phyloP scores from a whole-genome alignment of 306 rosid genomes.

The Alnus glutinosa region DNA sequence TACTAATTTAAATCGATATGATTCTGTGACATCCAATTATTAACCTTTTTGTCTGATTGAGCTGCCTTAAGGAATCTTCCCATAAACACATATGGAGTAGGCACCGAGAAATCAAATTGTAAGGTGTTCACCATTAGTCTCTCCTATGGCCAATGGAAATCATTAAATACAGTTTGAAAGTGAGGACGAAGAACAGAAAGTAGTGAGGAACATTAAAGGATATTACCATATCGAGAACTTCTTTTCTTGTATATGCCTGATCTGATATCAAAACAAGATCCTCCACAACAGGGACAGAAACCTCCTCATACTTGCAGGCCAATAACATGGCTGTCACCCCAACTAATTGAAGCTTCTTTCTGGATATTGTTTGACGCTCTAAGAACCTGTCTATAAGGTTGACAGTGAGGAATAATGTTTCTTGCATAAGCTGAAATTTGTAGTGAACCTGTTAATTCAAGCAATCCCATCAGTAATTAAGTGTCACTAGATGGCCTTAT shows the following conservation, averaged over 20 bases:
- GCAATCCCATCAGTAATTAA: not conserved
- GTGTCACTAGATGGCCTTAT: not conserved
- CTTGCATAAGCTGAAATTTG: slow-evolving; percentile 48
- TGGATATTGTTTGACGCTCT: slow-evolving; percentile 34
- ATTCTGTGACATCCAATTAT: not conserved
- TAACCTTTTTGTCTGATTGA: slow-evolving; percentile 40
- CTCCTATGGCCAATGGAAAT: slow-evolving; percentile 30
- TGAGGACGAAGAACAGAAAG: slow-evolving; percentile 2
- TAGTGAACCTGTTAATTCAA: slow-evolving; percentile 44
- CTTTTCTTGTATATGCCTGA: slow-evolving; percentile 41
- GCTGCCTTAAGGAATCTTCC: slow-evolving; percentile 48
- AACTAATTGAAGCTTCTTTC: slow-evolving; percentile 50
- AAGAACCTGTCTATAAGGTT: slow-evolving; percentile 47
- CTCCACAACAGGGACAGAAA: slow-evolving; percentile 41
- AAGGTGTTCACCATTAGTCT: slow-evolving; percentile 44
- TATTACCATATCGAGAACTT: slow-evolving; percentile 40
- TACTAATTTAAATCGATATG: not conserved
- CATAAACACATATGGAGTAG: slow-evolving; percentile 48
- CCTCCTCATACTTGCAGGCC: slow-evolving; percentile 56
- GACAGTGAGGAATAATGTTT: slow-evolving; percentile 45
- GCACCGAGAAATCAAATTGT: slow-evolving; percentile 43
- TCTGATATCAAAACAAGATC: slow-evolving; percentile 47
- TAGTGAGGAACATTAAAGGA: not conserved
- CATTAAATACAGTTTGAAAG: slow-evolving; percentile 15
- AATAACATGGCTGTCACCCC: slow-evolving; percentile 48